Base-by-base conservation (phyloP, 1,284 basidiomycete species). In the Somion occarium region DNA sequence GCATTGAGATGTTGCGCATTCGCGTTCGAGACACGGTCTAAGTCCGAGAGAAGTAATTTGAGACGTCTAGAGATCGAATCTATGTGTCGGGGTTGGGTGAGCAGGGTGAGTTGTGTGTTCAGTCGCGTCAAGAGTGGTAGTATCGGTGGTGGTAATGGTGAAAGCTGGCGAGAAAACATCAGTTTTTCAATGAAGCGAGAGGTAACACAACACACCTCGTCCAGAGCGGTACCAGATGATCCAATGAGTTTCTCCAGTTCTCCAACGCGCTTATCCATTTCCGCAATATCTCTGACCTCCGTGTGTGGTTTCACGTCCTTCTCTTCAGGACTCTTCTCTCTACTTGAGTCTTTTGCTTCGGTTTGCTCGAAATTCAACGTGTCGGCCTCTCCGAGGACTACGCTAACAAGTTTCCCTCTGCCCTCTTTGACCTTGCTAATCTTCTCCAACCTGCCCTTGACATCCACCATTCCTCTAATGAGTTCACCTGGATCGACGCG, bases 51-150 rank as follows among this genome's bases (percentile, higher is more conserved):
- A 15, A 98, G 82, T 7, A 98, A 75, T 63, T 98, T 99, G 58
- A 98, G 83, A 5, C 96, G 85, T 15, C 95, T 83, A 1, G 93
- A 93, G 56, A 98, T 91, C n/a, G 93, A 89, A 67, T 99, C 96
- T 37, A 99, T 86, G 65, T 99, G 95, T 4, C 94, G 85, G 0
- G 97, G 96, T 72, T 98, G 94, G 0, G 94, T 92, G 47, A 99
- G 82, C 13, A 98, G 76, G 1, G 85, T 83, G 25, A 98, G 74
- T 68, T 94, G 91, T 24, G 85, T 83, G 63, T 92, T 93, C 37
- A 98, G 80, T 25, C 91, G 85, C 15, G 80, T 80, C 39, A 98
- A 75, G 41, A 93, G 82, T 0, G 90, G 84, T 1, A 97, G 72
- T 13, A 98, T 74, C 0, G 96, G 93, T 1, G 87, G 76, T 0